These are phyloP conservation scores for Pelargonium australe DNA, from an alignment of 441 rosid genomes.

Conservation along the genomic window DNA sequence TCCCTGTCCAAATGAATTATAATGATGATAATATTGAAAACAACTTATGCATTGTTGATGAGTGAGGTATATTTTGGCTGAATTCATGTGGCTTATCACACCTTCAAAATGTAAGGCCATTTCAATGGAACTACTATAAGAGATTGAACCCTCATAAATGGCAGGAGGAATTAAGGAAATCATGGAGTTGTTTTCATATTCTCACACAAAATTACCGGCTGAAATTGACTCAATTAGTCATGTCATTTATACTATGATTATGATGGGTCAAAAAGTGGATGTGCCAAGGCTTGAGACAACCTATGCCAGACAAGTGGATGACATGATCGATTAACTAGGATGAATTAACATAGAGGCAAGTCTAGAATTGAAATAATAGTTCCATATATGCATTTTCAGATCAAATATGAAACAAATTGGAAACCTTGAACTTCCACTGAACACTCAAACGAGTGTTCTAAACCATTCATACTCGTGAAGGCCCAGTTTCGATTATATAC, in stretches of 20 bases:
- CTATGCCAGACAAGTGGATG: not conserved
- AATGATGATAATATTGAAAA: not conserved
- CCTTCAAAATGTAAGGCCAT: slow-evolving; percentile 10
- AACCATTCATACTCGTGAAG: not conserved
- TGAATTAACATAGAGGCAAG: not conserved
- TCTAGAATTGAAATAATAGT: not conserved
- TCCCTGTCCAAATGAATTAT: not conserved
- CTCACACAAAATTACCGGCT: not conserved
- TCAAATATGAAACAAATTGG: slow-evolving; percentile 1
- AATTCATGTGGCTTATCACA: not conserved
- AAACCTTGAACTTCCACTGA: not conserved
- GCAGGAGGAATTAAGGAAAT: not conserved
- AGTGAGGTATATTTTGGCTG: not conserved
- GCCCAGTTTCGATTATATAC: not conserved
- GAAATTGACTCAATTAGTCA: slow-evolving; percentile 3
- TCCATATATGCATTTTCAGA: not conserved
- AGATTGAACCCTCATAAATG: not conserved
- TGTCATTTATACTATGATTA: not conserved
- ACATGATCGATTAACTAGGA: not conserved
- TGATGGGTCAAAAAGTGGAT: not conserved
- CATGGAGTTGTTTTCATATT: not conserved
- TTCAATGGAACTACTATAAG: not conserved
- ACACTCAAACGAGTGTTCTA: not conserved
- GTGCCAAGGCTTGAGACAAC: not conserved
- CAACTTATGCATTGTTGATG: slow-evolving; percentile 1